phyloP scores from a whole-genome alignment of 805 yeast species.

The Ogataea methanolica region DNA sequence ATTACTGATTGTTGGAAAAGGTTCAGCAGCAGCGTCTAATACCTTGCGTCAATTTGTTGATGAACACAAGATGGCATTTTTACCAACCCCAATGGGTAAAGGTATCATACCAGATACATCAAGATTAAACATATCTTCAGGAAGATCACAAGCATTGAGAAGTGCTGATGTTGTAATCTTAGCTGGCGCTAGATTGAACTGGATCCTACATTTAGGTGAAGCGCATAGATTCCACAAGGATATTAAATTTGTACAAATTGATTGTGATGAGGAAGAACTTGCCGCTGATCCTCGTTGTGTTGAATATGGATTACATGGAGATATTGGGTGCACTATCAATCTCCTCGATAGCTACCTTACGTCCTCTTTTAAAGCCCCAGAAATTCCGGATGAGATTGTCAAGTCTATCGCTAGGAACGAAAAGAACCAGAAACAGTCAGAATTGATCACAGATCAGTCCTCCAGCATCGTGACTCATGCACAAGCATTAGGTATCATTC shows the following conservation, averaged over 20 bases:
- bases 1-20: slow-evolving; percentile 61
- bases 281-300: slow-evolving; percentile 9
- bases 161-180: slow-evolving; percentile 55
- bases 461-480: slow-evolving; percentile 39
- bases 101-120: slow-evolving; percentile 56
- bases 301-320: slow-evolving; percentile 36
- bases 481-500: slow-evolving; percentile 46
- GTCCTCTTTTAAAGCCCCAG: slow-evolving; percentile 23
- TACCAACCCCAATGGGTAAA: slow-evolving; percentile 80
- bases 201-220: slow-evolving; percentile 69
- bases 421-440: slow-evolving; percentile 31
- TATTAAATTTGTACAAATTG: slow-evolving; percentile 55
- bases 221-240: slow-evolving; percentile 43
- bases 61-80: slow-evolving; percentile 44
- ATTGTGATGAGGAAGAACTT: slow-evolving; percentile 47
- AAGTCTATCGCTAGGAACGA: slow-evolving; percentile 29
- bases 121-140: slow-evolving; percentile 51
- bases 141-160: slow-evolving; percentile 55
- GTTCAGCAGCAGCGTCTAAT: slow-evolving; percentile 44
- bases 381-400: slow-evolving; percentile 23
- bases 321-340: slow-evolving; percentile 37
- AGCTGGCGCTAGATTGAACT: slow-evolving; percentile 64
- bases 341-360: slow-evolving; percentile 28
- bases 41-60: slow-evolving; percentile 38
- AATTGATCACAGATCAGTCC: slow-evolving; percentile 18